phyloP scores from a whole-genome alignment of 441 rosid species.

The Bruguiera hainesii region DNA sequence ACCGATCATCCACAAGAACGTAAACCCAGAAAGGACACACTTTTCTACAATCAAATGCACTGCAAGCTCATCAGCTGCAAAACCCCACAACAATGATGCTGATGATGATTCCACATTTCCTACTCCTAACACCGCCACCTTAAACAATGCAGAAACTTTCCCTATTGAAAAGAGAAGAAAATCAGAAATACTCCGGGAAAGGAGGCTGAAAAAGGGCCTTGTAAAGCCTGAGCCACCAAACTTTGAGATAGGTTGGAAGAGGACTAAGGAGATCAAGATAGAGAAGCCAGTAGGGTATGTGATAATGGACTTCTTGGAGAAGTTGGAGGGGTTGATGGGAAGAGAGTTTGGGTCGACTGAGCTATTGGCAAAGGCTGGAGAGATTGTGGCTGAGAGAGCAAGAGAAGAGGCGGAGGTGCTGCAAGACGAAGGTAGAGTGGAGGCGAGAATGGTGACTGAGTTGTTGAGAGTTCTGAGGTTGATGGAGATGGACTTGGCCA shows the following conservation, averaged over 20 bases:
- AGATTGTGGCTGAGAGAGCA: constrained; percentile 82
- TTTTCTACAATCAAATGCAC: constrained; percentile 34
- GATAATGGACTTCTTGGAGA: constrained; percentile 80
- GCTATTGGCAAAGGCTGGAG: constrained; percentile 68
- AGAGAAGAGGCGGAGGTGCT: constrained; percentile 86
- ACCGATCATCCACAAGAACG: constrained; percentile 4
- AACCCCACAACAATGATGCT: constrained; percentile 12
- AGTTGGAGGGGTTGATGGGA: constrained; percentile 66
- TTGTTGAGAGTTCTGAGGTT: constrained; percentile 74
- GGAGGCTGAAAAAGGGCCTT: constrained; percentile 35
- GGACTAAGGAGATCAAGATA: constrained; percentile 57
- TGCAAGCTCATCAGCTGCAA: constrained; percentile 26
- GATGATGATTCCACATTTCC: constrained; percentile 29
- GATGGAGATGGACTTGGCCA: constrained; percentile 98
- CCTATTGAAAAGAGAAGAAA: constrained; percentile 75
- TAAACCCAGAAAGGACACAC: constrained; percentile 13
- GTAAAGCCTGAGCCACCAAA: constrained; percentile 66
- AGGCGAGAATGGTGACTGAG: constrained; percentile 84
- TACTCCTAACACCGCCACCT: constrained; percentile 42
- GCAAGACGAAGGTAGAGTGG: constrained; percentile 78
- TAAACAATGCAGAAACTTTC: constrained; percentile 46
- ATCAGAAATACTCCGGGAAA: constrained; percentile 59
- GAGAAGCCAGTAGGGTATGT: constrained; percentile 79
- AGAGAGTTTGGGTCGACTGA: constrained; percentile 76
- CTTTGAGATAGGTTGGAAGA: constrained; percentile 79